A percentile compares a stretch with the other conserved stretches of the same genome.
Evolutionary conservation across 2,329 filamentous ascomycete genomes (phyloP).

Genomic region (Penicillium psychrosexuale): DNA sequence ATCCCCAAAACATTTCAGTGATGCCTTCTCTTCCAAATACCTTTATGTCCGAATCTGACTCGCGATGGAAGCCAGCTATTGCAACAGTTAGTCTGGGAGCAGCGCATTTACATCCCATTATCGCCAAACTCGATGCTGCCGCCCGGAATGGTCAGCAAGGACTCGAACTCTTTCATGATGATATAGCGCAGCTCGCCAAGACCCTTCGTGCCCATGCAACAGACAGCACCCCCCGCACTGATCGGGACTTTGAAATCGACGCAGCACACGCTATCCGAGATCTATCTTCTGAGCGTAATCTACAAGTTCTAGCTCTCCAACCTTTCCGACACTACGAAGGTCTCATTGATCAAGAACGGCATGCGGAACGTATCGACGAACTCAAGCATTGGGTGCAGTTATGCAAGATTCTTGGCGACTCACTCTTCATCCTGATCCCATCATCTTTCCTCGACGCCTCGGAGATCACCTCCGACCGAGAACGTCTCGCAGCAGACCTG

Average conservation of each 20-base stretch:
- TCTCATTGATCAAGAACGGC: constrained; percentile 15
- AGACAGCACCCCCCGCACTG: constrained; percentile 16
- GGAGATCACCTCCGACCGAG: constrained; percentile 19
- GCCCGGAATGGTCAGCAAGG: constrained; percentile 49
- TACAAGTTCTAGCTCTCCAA: constrained; percentile 65
- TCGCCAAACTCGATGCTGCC: constrained; percentile 33
- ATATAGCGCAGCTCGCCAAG: constrained; percentile 61
- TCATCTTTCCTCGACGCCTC: constrained; percentile 22
- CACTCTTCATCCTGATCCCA: constrained; percentile 23
- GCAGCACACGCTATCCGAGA: constrained; percentile 54
- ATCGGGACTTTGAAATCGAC: constrained; percentile 57
- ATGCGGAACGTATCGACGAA: constrained; percentile 19
- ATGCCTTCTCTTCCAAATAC: constrained; percentile 20
- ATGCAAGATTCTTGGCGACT: constrained; percentile 19
- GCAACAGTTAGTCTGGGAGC: constrained; percentile 23
- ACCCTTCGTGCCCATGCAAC: constrained; percentile 37
- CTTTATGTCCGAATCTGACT: constrained; percentile 8
- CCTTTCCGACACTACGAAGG: constrained; percentile 72
- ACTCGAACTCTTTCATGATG: constrained; percentile 69
- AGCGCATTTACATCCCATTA: constrained; percentile 16
- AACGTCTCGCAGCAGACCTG: constrained; percentile 18
- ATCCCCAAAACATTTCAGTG: not conserved
- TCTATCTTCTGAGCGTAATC: constrained; percentile 51
- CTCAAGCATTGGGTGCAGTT: constrained; percentile 21
- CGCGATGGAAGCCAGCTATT: constrained; percentile 22